Base-by-base conservation (phyloP, 805 yeast genomes). In the Starmerella tilneyi region DNA sequence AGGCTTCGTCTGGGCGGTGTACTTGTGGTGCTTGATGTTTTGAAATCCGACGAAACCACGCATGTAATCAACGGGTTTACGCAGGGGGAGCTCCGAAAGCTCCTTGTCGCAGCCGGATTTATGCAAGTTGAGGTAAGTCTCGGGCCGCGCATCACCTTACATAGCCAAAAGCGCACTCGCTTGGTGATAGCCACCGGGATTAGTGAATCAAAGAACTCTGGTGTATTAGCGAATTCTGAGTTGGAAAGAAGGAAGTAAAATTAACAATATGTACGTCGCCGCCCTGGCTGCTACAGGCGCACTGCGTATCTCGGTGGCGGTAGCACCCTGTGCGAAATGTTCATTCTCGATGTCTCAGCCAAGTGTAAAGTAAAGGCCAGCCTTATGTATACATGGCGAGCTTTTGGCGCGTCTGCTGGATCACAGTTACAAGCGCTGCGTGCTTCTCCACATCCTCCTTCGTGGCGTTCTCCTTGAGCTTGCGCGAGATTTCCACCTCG, bases 381-480 rank as follows among this genome's bases (percentile, higher is more conserved):
- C n/a, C n/a, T n/a, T n/a, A n/a, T n/a, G n/a, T n/a, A n/a, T n/a
- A n/a, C 28, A 7, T 7, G 13, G 35, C 29, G n/a, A 42, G 26
- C 27, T 26, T 34, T 9, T 21, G 16, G 21, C 42, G 44, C 20
- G 26, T 20, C 16, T 34, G 32, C 30, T 24, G 15, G 15, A 43
- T 36, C 13, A 42, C 41, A 3, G 11, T 30, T 24, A 31, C 32
- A 12, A 48, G 43, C 20, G 46, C 42, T 9, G 38, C 9, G 17
- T 33, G 36, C 17, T 32, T 44, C 27, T 49, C 50, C 12, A 41
- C 38, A 8, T 78, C 84, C 58, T 79, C 84, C 43, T 78, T 73
- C n/a, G 78, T 75, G 7, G 84, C 80, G 43, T 71, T 76, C 21
- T 73, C 78, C 49, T 74, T 70, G 43, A 76, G 62, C 49, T 73